These are phyloP conservation scores for Torulaspora delbrueckii DNA, from an alignment of 805 yeast genomes.

Conservation along the genomic window DNA sequence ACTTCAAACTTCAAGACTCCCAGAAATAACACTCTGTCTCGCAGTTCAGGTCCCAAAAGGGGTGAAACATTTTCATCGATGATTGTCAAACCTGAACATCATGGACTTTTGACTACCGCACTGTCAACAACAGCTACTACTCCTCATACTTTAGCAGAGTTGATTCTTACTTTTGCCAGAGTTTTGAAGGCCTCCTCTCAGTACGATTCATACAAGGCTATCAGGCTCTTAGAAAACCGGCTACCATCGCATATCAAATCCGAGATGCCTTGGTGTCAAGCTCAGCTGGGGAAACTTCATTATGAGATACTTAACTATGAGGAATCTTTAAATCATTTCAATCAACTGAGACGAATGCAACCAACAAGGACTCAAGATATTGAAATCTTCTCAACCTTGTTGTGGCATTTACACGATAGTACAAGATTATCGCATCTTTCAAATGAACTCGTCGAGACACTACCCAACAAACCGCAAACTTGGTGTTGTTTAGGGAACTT, in stretches of 20 bases:
- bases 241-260: constrained; percentile 55
- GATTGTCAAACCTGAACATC: constrained; percentile 7
- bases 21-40: constrained; percentile 9
- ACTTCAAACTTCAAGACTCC: constrained; percentile 25
- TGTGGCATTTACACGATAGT: constrained; percentile 89
- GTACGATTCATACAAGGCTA: constrained; percentile 77
- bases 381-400: constrained; percentile 84
- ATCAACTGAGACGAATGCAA: constrained; percentile 59
- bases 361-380: constrained; percentile 78
- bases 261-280: constrained; percentile 79
- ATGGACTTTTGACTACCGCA: constrained; percentile 5
- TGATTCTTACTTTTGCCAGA: constrained; percentile 20
- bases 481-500: constrained; percentile 93
- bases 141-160: constrained; percentile 10
- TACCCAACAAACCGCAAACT: constrained; percentile 66
- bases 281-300: constrained; percentile 73
- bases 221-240: constrained; percentile 51
- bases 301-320: constrained; percentile 85
- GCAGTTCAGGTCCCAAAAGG: constrained; percentile 7
- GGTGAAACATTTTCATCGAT: constrained; percentile 5
- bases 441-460: constrained; percentile 67
- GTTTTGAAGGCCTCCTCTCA: constrained; percentile 28
- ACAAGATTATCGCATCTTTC: constrained; percentile 75
- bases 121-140: constrained; percentile 4
- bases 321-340: constrained; percentile 62